Conservation (phyloP, 352 stramenopile species). For the Globisporangium nagaii region DNA sequence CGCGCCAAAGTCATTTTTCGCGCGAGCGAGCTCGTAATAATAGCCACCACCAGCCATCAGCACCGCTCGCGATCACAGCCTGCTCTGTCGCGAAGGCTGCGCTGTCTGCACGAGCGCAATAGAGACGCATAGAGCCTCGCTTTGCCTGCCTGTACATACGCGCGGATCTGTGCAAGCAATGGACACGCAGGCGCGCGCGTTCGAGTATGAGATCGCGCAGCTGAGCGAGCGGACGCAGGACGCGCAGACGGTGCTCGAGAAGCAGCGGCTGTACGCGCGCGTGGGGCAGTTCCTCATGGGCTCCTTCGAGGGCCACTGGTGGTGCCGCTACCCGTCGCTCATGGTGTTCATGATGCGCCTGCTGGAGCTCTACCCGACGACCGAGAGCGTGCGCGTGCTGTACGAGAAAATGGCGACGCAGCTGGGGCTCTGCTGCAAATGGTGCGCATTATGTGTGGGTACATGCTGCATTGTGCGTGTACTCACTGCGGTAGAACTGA, state of each 20-base stretch:
- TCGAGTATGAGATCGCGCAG: conserved; percentile 38
- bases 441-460: conserved; percentile 21
- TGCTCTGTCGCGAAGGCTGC: too few relatives aligned
- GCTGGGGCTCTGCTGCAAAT: conserved; percentile 54
- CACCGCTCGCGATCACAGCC: not conserved
- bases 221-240: conserved; percentile 22
- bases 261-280: conserved; percentile 69
- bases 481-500: not conserved
- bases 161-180: too few relatives aligned
- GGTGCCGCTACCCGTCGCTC: conserved; percentile 69
- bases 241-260: conserved; percentile 31
- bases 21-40: not conserved
- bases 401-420: conserved; percentile 72
- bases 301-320: conserved; percentile 69
- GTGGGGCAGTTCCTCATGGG: conserved; percentile 78
- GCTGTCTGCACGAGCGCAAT: not conserved
- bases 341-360: conserved; percentile 88
- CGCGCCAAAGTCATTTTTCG: conserved; percentile 1
- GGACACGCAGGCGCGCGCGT: conserved; percentile 23
- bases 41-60: not conserved
- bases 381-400: conserved; percentile 67
- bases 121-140: not conserved
- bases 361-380: conserved; percentile 65
- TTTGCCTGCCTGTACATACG: not conserved
- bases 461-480: not conserved